These are phyloP conservation scores for Rhazya stricta DNA, from an alignment of 257 asterid species.

Conservation along the genomic window DNA sequence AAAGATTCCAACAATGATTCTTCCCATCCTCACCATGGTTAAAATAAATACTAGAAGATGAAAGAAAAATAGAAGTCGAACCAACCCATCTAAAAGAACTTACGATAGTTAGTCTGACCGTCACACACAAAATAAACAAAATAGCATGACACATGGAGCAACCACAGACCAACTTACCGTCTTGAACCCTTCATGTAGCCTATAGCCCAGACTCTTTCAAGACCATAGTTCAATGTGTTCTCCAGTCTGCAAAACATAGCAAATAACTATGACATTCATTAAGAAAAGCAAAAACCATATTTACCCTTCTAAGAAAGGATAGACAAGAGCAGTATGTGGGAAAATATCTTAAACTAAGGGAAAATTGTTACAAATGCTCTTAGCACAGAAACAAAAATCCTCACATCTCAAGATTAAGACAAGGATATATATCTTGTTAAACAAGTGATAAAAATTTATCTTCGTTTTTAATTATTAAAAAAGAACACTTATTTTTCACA, in stretches of 20 bases:
- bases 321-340: not conserved
- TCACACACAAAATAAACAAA: conserved; percentile 5
- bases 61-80: not conserved
- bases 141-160: conserved; percentile 15
- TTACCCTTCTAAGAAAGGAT: not conserved
- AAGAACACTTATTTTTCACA: not conserved
- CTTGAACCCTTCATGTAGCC: conserved; percentile 92
- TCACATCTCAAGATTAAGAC: not conserved
- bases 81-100: not conserved
- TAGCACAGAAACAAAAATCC: not conserved
- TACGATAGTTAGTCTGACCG: not conserved
- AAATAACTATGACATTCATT: not conserved
- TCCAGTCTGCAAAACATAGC: conserved; percentile 60
- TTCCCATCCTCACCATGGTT: not conserved
- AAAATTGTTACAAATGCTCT: not conserved
- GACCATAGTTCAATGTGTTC: conserved; percentile 91
- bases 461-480: too few relatives aligned
- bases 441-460: not conserved
- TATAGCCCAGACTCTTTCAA: conserved; percentile 98
- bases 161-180: conserved; percentile 45
- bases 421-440: not conserved
- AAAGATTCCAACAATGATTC: not conserved
- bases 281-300: not conserved
- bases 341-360: not conserved
- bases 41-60: not conserved